Evolutionary conservation across 805 yeast species (phyloP), one percentile per base, ranked within the genome.

Genomic region (Ogataea trehalophila): DNA sequence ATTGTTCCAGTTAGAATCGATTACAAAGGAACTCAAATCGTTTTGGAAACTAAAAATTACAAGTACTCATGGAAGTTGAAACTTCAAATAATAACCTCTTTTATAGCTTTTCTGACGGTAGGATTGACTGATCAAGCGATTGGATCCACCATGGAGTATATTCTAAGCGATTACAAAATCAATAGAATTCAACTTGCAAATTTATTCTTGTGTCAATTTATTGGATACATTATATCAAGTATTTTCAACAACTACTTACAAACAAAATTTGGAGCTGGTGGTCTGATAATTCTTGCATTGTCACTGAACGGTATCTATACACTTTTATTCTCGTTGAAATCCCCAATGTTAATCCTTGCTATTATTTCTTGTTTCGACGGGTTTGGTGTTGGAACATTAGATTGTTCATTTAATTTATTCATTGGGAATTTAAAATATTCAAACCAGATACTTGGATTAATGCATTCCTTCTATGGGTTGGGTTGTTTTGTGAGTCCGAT

Each of bases 61-160:
- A 62, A 70, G 20, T 41, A 59, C 11, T 73, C 77, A 34, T 29
- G 33, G 3, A 59, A 63, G 34, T 60, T 81, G 13, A 69, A 69
- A 46, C n/a, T 58, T 5, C 85, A 81, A 59, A 65, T 80, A 22
- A 1, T 65, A 0, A 59, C 73, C 0, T 60, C 72, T 1, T 75
- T 67, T 49, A 37, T 64, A 22, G 58, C 70, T 1, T 75, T 80
- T 54, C 58, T 71, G 1, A 56, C 79, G 1, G 62, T 77, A 49
- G 89, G 89, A 0, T 57, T 82, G 29, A 70, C 74, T 6, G 88
- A 83, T 54, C 85, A 82, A 58, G 70, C 84, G 0, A 61, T 80
- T 16, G 88, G 88, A 0, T 73, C 86, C 0, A 58, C 82, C 37
- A 67, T 83, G 50, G 84, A 85, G 2, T 65, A 72, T 36, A 52